Conservation (phyloP, 2,329 filamentous ascomycete genomes). For the Cytospora chrysosperma region DNA sequence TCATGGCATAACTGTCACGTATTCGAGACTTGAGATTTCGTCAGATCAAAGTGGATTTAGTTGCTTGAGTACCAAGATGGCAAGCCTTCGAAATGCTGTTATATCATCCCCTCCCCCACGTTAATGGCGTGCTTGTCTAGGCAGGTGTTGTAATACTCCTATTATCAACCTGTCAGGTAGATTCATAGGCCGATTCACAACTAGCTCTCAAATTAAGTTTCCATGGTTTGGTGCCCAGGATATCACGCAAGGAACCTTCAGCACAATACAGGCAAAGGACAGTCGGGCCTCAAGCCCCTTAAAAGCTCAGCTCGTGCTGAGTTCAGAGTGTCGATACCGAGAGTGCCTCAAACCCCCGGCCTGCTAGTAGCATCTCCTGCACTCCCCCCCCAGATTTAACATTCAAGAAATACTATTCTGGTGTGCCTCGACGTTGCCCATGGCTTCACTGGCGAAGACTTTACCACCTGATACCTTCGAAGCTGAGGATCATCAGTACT, state of each 20-base stretch:
- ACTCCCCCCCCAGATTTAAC: not conserved
- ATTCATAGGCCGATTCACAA: not conserved
- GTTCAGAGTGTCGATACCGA: not conserved
- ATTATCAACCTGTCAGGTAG: not conserved
- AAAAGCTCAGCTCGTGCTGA: not conserved
- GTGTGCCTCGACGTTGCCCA: not conserved
- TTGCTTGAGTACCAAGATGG: not conserved
- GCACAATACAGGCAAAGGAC: not conserved
- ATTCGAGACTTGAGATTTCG: constrained; percentile 2
- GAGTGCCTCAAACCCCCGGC: not conserved
- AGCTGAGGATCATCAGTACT: not conserved
- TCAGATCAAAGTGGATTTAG: constrained; percentile 3
- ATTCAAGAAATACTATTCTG: not conserved
- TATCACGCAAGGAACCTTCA: not conserved
- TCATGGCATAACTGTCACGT: not conserved
- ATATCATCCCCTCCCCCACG: not conserved
- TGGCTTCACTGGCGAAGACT: not conserved
- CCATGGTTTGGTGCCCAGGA: not conserved
- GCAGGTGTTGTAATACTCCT: not conserved
- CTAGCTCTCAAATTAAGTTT: not conserved
- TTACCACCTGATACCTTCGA: not conserved
- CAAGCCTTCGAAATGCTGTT: not conserved
- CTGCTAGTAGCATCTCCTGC: too few relatives aligned
- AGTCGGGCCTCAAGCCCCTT: not conserved
- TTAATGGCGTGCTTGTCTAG: constrained; percentile 16